These are phyloP conservation scores for Penicillium arizonense DNA, from an alignment of 495 filamentous ascomycete genomes.

Conservation along the genomic window DNA sequence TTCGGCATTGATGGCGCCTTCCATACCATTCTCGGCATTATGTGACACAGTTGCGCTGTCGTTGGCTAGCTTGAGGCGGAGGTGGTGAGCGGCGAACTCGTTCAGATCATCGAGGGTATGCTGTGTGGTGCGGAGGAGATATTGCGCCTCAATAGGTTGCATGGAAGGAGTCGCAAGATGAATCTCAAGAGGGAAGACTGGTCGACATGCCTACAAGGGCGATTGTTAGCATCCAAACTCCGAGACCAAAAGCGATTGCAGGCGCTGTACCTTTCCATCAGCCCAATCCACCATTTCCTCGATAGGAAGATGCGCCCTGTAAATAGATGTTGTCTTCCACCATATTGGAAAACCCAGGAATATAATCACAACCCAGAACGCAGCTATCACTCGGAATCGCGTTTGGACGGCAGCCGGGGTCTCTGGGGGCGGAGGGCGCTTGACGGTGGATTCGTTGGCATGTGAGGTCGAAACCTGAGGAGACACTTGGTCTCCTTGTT, in stretches of 20 bases:
- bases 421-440: conserved; percentile 68
- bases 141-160: conserved; percentile 65
- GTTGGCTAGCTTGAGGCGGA: conserved; percentile 69
- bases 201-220: conserved; percentile 68
- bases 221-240: conserved; percentile 14
- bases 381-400: conserved; percentile 72
- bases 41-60: conserved; percentile 23
- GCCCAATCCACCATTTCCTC: conserved; percentile 90
- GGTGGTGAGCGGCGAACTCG: conserved; percentile 87
- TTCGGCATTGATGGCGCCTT: neutral
- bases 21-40: neutral
- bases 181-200: conserved; percentile 84
- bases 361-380: conserved; percentile 88
- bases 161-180: conserved; percentile 69
- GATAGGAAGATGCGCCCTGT: conserved; percentile 81
- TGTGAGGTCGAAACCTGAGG: conserved; percentile 18
- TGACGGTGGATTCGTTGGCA: conserved; percentile 22
- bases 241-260: neutral
- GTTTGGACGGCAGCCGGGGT: conserved; percentile 62
- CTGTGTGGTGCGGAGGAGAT: conserved; percentile 79
- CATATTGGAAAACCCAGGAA: conserved; percentile 90
- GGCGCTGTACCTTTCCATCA: conserved; percentile 71
- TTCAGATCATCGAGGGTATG: conserved; percentile 88
- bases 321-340: conserved; percentile 95
- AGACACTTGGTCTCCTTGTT: conserved; percentile 40